Evolutionary conservation across 2,329 filamentous ascomycete species (phyloP).

Genomic region (Claviceps sorghi): DNA sequence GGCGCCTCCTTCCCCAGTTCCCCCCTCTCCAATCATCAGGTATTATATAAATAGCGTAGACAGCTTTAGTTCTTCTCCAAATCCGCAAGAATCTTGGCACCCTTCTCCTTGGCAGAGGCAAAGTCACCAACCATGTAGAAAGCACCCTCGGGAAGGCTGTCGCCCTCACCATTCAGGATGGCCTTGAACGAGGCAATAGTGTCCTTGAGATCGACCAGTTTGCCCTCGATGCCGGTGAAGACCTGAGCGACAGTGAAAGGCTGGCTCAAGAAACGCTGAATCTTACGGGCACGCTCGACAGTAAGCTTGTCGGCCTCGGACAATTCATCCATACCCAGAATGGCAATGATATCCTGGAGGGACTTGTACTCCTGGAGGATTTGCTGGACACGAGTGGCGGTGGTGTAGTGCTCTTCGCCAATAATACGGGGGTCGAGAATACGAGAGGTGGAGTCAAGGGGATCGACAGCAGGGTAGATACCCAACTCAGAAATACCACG

Average conservation of each 20-base stretch:
- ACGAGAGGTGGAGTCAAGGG: slow-evolving; percentile 98
- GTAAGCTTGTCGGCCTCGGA: slow-evolving; percentile 99
- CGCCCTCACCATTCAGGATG: slow-evolving; percentile 88
- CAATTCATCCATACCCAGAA: slow-evolving; percentile 99
- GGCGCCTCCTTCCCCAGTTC: slow-evolving; percentile 19
- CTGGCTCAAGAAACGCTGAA: slow-evolving; percentile 99
- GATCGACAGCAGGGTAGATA: slow-evolving; percentile 99
- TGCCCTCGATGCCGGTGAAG: slow-evolving; percentile 89
- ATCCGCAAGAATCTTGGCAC: slow-evolving; percentile 98
- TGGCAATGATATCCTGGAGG: slow-evolving; percentile 99
- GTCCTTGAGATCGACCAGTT: slow-evolving; percentile 96
- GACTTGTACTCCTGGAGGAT: slow-evolving; percentile 99
- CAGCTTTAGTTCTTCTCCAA: slow-evolving; percentile 51
- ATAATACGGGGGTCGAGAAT: slow-evolving; percentile 99
- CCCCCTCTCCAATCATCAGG: slow-evolving; percentile 16
- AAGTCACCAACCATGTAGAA: slow-evolving; percentile 99
- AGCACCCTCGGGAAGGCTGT: slow-evolving; percentile 83
- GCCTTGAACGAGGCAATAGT: slow-evolving; percentile 96
- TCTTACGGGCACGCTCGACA: slow-evolving; percentile 99
- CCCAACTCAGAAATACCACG: slow-evolving; percentile 99
- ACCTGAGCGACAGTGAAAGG: slow-evolving; percentile 82
- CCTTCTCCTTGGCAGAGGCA: slow-evolving; percentile 83
- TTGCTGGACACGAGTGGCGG: slow-evolving; percentile 89
- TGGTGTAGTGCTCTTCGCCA: slow-evolving; percentile 94
- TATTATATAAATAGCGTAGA: slow-evolving; percentile 19